These are phyloP conservation scores for Hypoxylon rickii DNA, from an alignment of 495 filamentous ascomycete species.

Conservation along the genomic window DNA sequence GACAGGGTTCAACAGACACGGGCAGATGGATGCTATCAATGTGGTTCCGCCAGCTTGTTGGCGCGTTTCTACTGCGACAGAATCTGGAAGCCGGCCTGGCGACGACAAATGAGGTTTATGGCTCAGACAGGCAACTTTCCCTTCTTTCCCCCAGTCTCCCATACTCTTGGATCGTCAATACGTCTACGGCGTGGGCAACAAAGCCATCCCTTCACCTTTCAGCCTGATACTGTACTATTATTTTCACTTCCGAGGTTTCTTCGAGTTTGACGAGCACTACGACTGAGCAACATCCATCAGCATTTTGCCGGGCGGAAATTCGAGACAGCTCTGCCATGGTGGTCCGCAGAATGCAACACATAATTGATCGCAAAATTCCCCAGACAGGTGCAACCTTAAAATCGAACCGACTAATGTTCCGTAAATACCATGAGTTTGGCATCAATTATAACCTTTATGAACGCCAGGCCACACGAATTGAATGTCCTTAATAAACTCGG, in stretches of 20 bases:
- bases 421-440: slow-evolving; percentile 40
- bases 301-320: slow-evolving; percentile 43
- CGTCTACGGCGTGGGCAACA: slow-evolving; percentile 37
- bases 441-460: slow-evolving; percentile 24
- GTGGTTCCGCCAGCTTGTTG: slow-evolving; percentile 26
- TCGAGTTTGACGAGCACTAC: slow-evolving; percentile 41
- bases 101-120: slow-evolving; percentile 30
- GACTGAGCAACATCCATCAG: slow-evolving; percentile 43
- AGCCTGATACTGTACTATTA: slow-evolving; percentile 43
- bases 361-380: slow-evolving; percentile 47
- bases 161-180: slow-evolving; percentile 31
- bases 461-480: slow-evolving; percentile 34
- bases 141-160: slow-evolving; percentile 24
- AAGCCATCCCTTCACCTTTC: slow-evolving; percentile 35
- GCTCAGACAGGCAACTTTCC: slow-evolving; percentile 23
- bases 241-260: slow-evolving; percentile 42
- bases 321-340: slow-evolving; percentile 43
- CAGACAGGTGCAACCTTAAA: slow-evolving; percentile 42
- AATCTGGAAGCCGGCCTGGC: slow-evolving; percentile 16
- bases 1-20: slow-evolving; percentile 29
- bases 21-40: slow-evolving; percentile 32
- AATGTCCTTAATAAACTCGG: slow-evolving; percentile 35
- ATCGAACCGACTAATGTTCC: slow-evolving; percentile 43
- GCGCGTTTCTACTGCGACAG: slow-evolving; percentile 13
- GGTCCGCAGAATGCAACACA: slow-evolving; percentile 44